These are phyloP conservation scores for Macrocybe gigantea DNA, from an alignment of 768 basidiomycete species.

Conservation along the genomic window DNA sequence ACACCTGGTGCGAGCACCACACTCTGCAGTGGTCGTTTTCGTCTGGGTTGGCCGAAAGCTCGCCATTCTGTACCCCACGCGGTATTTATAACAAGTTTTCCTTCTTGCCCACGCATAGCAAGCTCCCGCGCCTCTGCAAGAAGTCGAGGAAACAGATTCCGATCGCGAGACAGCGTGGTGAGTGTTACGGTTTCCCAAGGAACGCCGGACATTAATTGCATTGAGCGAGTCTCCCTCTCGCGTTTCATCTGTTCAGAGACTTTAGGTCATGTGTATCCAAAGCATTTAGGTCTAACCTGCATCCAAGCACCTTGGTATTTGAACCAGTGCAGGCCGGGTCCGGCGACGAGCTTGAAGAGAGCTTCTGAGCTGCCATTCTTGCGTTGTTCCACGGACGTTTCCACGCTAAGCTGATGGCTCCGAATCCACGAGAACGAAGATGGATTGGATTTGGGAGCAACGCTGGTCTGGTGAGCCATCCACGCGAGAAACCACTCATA, in stretches of 20 bases:
- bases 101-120: slow-evolving; percentile 81
- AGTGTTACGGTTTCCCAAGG: slow-evolving; percentile 98
- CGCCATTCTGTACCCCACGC: slow-evolving; percentile 97
- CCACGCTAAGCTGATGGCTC: slow-evolving; percentile 92
- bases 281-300: slow-evolving; percentile 50
- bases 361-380: slow-evolving; percentile 90
- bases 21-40: slow-evolving; percentile 80
- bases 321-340: slow-evolving; percentile 92
- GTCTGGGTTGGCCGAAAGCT: slow-evolving; percentile 88
- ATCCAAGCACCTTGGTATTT: slow-evolving; percentile 91
- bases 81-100: slow-evolving; percentile 92
- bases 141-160: slow-evolving; percentile 70
- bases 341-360: slow-evolving; percentile 90
- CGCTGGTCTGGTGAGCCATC: slow-evolving; percentile 73
- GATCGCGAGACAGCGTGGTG: slow-evolving; percentile 87
- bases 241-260: slow-evolving; percentile 67
- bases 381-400: slow-evolving; percentile 83
- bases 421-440: slow-evolving; percentile 46
- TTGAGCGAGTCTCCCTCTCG: slow-evolving; percentile 88
- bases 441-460: slow-evolving; percentile 15
- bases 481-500: slow-evolving; percentile 97
- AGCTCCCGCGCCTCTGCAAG: slow-evolving; percentile 87
- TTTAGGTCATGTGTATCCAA: neutral
- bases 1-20: slow-evolving; percentile 83
- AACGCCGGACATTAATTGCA: slow-evolving; percentile 84